Evolutionary conservation across 1,139 yeast species (phyloP).

Genomic region (Yamadazyma blattariae): DNA sequence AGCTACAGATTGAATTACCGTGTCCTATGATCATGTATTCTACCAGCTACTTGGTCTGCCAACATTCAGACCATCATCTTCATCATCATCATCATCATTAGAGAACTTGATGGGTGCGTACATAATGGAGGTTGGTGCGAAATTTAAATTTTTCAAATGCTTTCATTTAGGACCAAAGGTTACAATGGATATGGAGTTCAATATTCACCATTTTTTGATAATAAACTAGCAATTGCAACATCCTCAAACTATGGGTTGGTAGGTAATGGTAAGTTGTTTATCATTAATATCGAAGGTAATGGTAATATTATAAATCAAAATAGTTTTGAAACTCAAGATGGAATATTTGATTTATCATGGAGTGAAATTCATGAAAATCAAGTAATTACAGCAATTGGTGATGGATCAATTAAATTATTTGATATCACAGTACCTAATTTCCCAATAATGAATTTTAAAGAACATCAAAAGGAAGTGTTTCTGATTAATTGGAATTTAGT

Average conservation of each 20-base stretch:
- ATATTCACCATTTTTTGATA: constrained; percentile 90
- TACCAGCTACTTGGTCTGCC: too few species aligned
- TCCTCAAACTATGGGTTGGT: constrained; percentile 93
- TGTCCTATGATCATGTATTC: too few species aligned
- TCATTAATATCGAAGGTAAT: constrained; percentile 62
- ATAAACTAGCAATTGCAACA: constrained; percentile 83
- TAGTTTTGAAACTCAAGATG: constrained; percentile 88
- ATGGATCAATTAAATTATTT: constrained; percentile 80
- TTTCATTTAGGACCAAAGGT: constrained; percentile 72
- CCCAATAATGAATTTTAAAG: constrained; percentile 77
- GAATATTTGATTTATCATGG: constrained; percentile 87
- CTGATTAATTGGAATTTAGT: constrained; percentile 84
- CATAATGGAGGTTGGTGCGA: too few species aligned
- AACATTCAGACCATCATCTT: too few species aligned
- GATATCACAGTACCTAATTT: constrained; percentile 65
- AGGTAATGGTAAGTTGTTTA: constrained; percentile 82
- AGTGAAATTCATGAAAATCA: constrained; percentile 89
- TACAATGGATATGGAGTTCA: constrained; percentile 85
- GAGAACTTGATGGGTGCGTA: too few species aligned
- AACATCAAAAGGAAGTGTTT: constrained; percentile 85
- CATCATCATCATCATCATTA: too few species aligned
- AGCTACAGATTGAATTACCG: too few species aligned
- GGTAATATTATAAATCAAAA: constrained; percentile 60
- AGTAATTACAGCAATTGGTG: constrained; percentile 80
- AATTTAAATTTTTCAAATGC: too few species aligned